These are phyloP conservation scores for Chalara sp. DNA, from an alignment of 2,329 filamentous ascomycete species.

Conservation along the genomic window DNA sequence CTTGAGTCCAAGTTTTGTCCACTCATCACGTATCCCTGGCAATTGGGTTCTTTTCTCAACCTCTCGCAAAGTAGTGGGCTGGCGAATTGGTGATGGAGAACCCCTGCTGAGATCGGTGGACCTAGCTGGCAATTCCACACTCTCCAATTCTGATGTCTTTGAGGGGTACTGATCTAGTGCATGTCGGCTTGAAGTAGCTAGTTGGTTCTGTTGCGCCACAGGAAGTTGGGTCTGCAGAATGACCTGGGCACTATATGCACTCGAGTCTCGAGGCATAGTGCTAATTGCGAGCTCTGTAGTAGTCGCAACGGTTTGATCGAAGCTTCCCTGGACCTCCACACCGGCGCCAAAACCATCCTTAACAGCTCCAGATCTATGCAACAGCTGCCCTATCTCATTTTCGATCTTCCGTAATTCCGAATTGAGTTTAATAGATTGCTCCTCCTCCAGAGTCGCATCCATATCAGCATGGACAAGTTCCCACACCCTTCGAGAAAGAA, in stretches of 20 bases:
- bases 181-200: not conserved
- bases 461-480: conserved; percentile 14
- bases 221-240: conserved; percentile 20
- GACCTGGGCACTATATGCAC: conserved; percentile 21
- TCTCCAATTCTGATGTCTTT: not conserved
- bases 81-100: not conserved
- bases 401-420: conserved; percentile 19
- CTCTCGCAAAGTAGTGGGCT: not conserved
- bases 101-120: not conserved
- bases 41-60: not conserved
- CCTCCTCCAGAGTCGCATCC: conserved; percentile 17
- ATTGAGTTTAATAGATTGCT: conserved; percentile 12
- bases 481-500: conserved; percentile 12
- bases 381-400: conserved; percentile 15
- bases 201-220: not conserved
- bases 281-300: not conserved
- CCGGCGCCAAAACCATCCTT: conserved; percentile 22
- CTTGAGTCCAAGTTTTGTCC: not conserved
- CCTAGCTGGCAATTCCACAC: not conserved
- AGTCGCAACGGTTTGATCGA: not conserved
- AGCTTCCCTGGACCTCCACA: not conserved
- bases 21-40: not conserved
- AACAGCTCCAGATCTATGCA: conserved; percentile 22
- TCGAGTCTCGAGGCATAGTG: not conserved
- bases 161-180: not conserved